Conservation (phyloP, 352 stramenopile genomes). For the Phytophthora citrophthora region DNA sequence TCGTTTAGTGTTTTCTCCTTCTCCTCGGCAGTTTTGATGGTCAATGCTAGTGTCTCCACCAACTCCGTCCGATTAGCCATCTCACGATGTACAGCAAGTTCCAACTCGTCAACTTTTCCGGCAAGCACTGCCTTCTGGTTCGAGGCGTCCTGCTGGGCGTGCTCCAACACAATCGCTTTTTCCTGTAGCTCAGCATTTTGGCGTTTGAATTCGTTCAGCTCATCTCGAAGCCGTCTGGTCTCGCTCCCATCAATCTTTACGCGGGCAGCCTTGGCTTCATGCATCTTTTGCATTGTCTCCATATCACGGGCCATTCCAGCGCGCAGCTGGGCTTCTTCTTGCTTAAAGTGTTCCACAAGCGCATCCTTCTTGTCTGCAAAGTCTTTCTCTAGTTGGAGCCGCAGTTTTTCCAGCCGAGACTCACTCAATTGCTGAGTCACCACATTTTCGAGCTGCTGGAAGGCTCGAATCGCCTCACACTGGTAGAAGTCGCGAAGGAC, state of each 20-base stretch:
- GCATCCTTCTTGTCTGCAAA: constrained; percentile 67
- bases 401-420: constrained; percentile 55
- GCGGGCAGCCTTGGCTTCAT: constrained; percentile 58
- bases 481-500: constrained; percentile 71
- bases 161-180: constrained; percentile 51
- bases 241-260: constrained; percentile 75
- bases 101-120: constrained; percentile 59
- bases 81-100: constrained; percentile 60
- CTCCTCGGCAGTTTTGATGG: constrained; percentile 59
- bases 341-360: constrained; percentile 70
- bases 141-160: constrained; percentile 41
- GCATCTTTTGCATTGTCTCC: constrained; percentile 75
- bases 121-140: constrained; percentile 46
- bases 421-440: constrained; percentile 63
- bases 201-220: constrained; percentile 41
- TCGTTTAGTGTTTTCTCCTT: constrained; percentile 56
- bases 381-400: constrained; percentile 57
- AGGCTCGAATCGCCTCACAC: constrained; percentile 57
- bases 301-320: constrained; percentile 62
- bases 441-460: constrained; percentile 57
- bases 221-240: constrained; percentile 54
- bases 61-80: constrained; percentile 73
- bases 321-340: constrained; percentile 68
- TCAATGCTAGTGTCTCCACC: constrained; percentile 72
- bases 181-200: constrained; percentile 54